Conservation (phyloP, 352 stramenopile genomes). For the Pythium myriotylum region DNA sequence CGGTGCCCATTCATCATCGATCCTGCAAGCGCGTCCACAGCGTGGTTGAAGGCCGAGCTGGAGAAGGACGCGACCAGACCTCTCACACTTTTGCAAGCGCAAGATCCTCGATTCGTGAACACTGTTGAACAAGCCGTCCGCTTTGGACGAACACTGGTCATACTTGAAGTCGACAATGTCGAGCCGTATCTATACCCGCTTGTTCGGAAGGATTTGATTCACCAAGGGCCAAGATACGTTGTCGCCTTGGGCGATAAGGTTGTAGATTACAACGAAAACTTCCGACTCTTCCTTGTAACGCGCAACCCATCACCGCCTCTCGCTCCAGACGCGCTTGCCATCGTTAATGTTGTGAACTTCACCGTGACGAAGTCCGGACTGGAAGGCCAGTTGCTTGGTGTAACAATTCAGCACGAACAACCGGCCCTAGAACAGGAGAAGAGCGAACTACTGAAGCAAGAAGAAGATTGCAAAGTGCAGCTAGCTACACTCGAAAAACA, state of each 20-base stretch:
- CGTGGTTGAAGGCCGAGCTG: conserved; percentile 91
- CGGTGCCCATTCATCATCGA: conserved; percentile 96
- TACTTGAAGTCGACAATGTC: conserved; percentile 92
- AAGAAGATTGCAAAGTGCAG: conserved; percentile 96
- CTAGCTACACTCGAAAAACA: conserved; percentile 93
- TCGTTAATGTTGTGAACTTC: conserved; percentile 96
- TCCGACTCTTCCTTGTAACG: conserved; percentile 92
- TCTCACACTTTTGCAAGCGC: conserved; percentile 86
- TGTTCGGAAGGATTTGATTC: conserved; percentile 87
- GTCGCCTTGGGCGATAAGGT: conserved; percentile 91
- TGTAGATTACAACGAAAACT: conserved; percentile 96
- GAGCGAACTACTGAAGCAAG: conserved; percentile 87
- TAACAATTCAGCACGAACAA: conserved; percentile 94
- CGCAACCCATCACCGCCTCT: conserved; percentile 89
- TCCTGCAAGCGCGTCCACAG: conserved; percentile 84
- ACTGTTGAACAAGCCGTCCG: conserved; percentile 94
- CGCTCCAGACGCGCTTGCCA: conserved; percentile 84
- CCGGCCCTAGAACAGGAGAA: conserved; percentile 94
- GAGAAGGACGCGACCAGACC: conserved; percentile 81
- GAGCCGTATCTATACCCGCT: conserved; percentile 94
- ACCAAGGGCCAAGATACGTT: conserved; percentile 91
- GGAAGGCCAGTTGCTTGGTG: conserved; percentile 92
- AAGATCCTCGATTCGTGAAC: conserved; percentile 90
- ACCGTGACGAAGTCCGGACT: conserved; percentile 93
- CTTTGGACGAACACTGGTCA: conserved; percentile 95